Percentiles rank a stretch among this genome's conserved stretches.
Evolutionary conservation across 2,329 filamentous ascomycete species (phyloP).

Genomic region (Ceratocystis ficicola): DNA sequence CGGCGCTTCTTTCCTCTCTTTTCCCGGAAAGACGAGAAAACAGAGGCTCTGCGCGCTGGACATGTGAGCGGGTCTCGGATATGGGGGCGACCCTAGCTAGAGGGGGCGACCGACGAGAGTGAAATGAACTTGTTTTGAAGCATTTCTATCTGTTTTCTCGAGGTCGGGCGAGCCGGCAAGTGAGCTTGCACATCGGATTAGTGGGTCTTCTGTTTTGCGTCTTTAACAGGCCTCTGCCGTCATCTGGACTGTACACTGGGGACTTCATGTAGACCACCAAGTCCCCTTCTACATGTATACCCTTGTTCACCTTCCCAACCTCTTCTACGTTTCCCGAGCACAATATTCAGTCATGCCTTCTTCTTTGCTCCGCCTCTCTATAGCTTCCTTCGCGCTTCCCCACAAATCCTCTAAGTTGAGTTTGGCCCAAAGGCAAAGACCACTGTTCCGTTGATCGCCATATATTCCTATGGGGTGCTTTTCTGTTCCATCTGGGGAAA

Average conservation of each 20-base stretch:
- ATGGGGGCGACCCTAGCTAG: neutral
- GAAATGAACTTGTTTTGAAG: neutral
- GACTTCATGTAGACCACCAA: neutral
- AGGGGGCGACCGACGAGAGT: neutral
- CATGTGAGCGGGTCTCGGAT: neutral
- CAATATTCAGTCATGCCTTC: neutral
- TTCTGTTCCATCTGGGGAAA: neutral
- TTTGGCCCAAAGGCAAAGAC: conserved; percentile 4
- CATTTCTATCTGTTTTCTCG: neutral
- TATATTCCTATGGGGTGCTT: neutral
- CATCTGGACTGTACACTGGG: neutral
- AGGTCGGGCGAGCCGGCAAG: neutral
- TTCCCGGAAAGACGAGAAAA: neutral
- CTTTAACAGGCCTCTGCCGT: no score
- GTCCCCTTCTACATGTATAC: neutral
- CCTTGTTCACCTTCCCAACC: neutral
- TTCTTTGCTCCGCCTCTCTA: conserved; percentile 8
- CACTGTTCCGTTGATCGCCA: neutral
- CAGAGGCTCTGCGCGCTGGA: conserved; percentile 2
- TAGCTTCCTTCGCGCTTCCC: conserved; percentile 6
- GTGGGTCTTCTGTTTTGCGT: neutral
- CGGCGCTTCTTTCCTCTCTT: neutral
- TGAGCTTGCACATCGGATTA: neutral
- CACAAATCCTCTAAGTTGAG: conserved; percentile 12
- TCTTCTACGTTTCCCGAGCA: neutral